Evolutionary conservation across 306 rosid species (phyloP), one percentile per base, ranked within the genome.

Genomic region (Rosa rugosa): DNA sequence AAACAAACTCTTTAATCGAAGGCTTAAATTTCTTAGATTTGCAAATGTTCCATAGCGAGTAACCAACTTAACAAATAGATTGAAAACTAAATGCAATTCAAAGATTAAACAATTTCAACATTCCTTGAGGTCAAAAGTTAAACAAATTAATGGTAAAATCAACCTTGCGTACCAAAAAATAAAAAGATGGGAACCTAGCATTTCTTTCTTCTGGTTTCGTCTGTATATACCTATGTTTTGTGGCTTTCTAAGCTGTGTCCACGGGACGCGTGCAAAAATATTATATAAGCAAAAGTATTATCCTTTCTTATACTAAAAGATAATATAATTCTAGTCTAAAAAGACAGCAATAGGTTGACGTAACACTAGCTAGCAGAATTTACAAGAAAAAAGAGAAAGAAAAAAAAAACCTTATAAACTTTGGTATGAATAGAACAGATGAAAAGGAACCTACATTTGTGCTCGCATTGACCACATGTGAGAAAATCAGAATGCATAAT

Each of bases 381-480:
- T 6, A 51, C 22, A 51, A 5, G 0, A 18, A 18, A 18, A 17
- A 49, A 13, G 1, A 42, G 31, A 27, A 1, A 27, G 31, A 27
- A 27, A 49, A 11, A 4, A 3, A 49, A 1, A 49, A 4, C 23
- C 64, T 57, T 57, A 23, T 36, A 59, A 59, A 25, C 12, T 31
- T 27, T 62, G 18, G 40, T 13, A 62, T 2, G 46, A 72, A 20
- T 9, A 34, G 36, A 44, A 68, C 41, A 31, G 23, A 62, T 71
- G 57, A 74, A 66, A 73, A 53, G 56, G 44, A 76, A 70, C 90
- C 71, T 78, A 91, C 99, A 94, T 83, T 88, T 89, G 77, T 62
- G 92, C 80, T 93, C 90, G 79, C 99, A 95, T 47, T 95, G 98
- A 73, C 75, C 50, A 81, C 98, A 95, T 75, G 82, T 80, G 79